phyloP scores from a whole-genome alignment of 23 red algal genomes.

The Chondrus crispus region DNA sequence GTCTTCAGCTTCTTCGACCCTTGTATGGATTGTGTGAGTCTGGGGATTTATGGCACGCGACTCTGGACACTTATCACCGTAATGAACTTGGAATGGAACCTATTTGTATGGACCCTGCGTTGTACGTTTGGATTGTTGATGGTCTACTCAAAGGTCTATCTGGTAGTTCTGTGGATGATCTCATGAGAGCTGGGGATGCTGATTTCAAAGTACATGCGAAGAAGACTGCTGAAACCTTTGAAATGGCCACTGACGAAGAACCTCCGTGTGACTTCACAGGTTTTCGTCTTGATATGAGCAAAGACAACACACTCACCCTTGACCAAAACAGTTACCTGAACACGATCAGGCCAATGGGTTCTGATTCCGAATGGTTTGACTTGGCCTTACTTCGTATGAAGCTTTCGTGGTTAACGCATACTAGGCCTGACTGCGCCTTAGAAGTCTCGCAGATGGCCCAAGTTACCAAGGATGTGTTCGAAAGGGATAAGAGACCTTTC shows the following conservation, averaged over 20 bases:
- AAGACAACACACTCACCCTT: no score
- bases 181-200: neutral
- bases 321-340: no score
- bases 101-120: neutral
- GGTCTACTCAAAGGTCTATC: neutral
- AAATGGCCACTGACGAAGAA: neutral
- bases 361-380: no score
- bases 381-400: neutral
- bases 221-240: neutral
- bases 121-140: neutral
- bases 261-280: neutral
- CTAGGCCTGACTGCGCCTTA: neutral
- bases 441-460: neutral
- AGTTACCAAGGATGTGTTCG: neutral
- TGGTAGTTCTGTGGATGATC: neutral
- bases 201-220: neutral
- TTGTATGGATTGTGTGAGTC: slow-evolving; percentile 24
- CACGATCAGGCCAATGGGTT: no score
- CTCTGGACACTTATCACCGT: slow-evolving; percentile 8
- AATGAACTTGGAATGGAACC: slow-evolving; percentile 3
- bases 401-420: neutral
- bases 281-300: neutral
- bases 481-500: neutral
- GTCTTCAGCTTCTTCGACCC: neutral
- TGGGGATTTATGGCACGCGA: neutral